Percentiles rank a stretch among this genome's conserved stretches.
Conservation (phyloP, 2,329 filamentous ascomycete genomes). For the Arthrobotrys conoides region DNA sequence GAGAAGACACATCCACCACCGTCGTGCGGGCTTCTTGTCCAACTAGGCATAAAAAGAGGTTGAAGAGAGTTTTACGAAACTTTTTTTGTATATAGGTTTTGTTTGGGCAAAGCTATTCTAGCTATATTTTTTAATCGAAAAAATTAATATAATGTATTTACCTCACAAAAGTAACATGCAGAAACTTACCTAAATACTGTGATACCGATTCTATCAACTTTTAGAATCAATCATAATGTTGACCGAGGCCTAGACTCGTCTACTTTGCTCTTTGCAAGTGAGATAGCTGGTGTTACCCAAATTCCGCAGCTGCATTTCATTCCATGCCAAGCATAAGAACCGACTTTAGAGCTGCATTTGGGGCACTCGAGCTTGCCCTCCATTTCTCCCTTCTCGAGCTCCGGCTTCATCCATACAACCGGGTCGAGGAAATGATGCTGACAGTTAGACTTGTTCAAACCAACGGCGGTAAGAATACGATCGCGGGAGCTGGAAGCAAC, state of each 20-base stretch:
- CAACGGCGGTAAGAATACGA: slow-evolving; percentile 8
- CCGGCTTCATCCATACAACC: slow-evolving; percentile 91
- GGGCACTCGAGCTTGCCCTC: slow-evolving; percentile 90
- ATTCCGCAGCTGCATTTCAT: slow-evolving; percentile 90
- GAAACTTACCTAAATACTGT: slow-evolving; percentile 27
- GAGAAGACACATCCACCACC: slow-evolving; percentile 39
- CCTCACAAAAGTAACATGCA: background rate
- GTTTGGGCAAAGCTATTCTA: slow-evolving; percentile 35
- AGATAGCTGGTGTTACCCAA: slow-evolving; percentile 93
- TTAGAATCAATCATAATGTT: slow-evolving; percentile 17
- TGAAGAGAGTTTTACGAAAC: slow-evolving; percentile 16
- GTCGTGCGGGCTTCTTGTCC: slow-evolving; percentile 22
- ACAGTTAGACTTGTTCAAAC: slow-evolving; percentile 70
- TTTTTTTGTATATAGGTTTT: slow-evolving; percentile 49
- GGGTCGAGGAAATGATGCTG: slow-evolving; percentile 93
- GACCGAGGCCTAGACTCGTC: slow-evolving; percentile 73
- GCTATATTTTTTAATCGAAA: slow-evolving; percentile 15
- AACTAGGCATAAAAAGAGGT: background rate
- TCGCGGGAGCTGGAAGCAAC: slow-evolving; percentile 41
- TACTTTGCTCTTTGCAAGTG: slow-evolving; percentile 83
- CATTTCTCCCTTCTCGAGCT: slow-evolving; percentile 83
- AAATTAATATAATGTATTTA: slow-evolving; percentile 19
- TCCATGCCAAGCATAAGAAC: slow-evolving; percentile 96
- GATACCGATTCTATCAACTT: background rate
- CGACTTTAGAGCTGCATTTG: slow-evolving; percentile 85